Conservation (phyloP, 768 basidiomycete species). For the Zangia roseola region DNA sequence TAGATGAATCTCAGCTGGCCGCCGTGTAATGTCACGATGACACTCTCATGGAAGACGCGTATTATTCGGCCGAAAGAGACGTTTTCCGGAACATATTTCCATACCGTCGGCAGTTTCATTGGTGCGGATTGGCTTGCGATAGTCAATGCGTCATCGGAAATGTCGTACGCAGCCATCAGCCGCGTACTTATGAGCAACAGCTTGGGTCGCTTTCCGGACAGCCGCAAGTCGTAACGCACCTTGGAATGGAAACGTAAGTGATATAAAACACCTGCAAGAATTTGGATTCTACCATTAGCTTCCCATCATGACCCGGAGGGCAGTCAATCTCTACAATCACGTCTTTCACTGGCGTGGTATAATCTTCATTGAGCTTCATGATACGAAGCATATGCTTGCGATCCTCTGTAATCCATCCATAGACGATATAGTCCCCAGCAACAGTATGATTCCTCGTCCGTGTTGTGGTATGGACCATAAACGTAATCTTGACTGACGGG, state of each 20-base stretch:
- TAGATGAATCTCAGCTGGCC: constrained; percentile 26
- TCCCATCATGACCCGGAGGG: constrained; percentile 26
- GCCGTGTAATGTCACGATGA: constrained; percentile 26
- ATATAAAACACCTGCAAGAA: not conserved
- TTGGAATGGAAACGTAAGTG: constrained; percentile 3
- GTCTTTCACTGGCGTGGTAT: constrained; percentile 21
- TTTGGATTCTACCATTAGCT: constrained; percentile 20
- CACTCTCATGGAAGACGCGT: constrained; percentile 26
- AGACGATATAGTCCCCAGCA: constrained; percentile 26
- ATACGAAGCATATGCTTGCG: constrained; percentile 29
- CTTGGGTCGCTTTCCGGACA: constrained; percentile 25
- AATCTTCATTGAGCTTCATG: constrained; percentile 30
- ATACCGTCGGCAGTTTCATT: constrained; percentile 12
- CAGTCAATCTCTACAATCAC: constrained; percentile 27
- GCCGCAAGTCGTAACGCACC: constrained; percentile 30
- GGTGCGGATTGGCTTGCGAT: constrained; percentile 8
- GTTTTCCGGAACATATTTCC: constrained; percentile 20
- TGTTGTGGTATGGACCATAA: constrained; percentile 22
- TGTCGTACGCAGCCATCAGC: constrained; percentile 29
- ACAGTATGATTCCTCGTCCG: constrained; percentile 26
- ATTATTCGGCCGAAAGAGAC: constrained; percentile 29
- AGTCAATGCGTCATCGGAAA: constrained; percentile 19
- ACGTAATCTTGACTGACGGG: constrained; percentile 25
- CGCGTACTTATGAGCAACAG: constrained; percentile 27
- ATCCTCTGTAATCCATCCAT: constrained; percentile 31